phyloP scores from a whole-genome alignment of 768 basidiomycete genomes.

The Stropharia rugosoannulata region DNA sequence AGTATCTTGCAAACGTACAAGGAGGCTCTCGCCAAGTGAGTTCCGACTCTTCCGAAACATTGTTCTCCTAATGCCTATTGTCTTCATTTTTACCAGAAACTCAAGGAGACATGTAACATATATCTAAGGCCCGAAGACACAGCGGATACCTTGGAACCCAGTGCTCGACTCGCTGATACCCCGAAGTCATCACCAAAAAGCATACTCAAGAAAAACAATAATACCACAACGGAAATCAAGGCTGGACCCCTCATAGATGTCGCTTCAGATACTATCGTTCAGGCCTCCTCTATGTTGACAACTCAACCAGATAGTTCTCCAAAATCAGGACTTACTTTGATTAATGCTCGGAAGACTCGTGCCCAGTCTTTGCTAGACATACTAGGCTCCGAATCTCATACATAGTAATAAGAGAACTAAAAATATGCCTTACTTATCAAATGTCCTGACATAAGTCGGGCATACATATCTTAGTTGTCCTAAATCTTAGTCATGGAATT shows the following conservation, averaged over 20 bases:
- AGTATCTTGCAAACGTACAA: slow-evolving; percentile 21
- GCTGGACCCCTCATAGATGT: slow-evolving; percentile 19
- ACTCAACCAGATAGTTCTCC: not conserved
- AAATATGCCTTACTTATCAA: too few species aligned
- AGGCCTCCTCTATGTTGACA: not conserved
- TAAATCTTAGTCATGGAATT: too few species aligned
- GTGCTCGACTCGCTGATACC: not conserved
- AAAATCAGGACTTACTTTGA: not conserved
- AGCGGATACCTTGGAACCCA: not conserved
- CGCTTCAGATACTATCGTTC: slow-evolving; percentile 2
- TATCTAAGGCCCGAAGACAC: slow-evolving; percentile 15
- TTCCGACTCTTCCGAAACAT: not conserved
- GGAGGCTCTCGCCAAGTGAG: slow-evolving; percentile 23
- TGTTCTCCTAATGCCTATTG: not conserved
- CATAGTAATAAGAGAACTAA: not conserved
- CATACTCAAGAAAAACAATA: slow-evolving; percentile 1
- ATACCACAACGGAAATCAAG: slow-evolving; percentile 8
- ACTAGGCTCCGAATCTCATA: not conserved
- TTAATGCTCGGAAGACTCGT: slow-evolving; percentile 12
- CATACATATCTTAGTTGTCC: too few species aligned
- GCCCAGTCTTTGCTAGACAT: slow-evolving; percentile 17
- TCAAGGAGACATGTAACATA: slow-evolving; percentile 18
- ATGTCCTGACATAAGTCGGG: too few species aligned
- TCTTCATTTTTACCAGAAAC: slow-evolving; percentile 12
- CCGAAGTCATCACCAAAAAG: not conserved